phyloP scores from a whole-genome alignment of 2,329 filamentous ascomycete genomes.

The Colletotrichum orbiculare region DNA sequence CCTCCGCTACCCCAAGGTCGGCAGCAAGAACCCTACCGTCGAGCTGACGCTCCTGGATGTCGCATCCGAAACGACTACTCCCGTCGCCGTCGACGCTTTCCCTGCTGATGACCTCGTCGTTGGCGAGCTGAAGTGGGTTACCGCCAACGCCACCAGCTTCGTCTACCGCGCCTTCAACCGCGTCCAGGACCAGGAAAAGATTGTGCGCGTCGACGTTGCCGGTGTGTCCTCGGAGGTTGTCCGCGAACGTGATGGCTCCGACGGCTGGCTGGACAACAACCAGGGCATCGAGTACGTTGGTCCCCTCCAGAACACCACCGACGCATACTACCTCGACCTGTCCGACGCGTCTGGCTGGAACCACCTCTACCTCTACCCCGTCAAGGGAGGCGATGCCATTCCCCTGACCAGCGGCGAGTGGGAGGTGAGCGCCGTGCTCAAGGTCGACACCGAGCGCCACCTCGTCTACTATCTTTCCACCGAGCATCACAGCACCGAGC shows the following conservation, averaged over 20 bases:
- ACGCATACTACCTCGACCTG: slow-evolving; percentile 71
- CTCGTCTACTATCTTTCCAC: slow-evolving; percentile 75
- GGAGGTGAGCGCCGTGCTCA: slow-evolving; percentile 70
- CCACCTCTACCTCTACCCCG: slow-evolving; percentile 73
- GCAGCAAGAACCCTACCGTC: slow-evolving; percentile 74
- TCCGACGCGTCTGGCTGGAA: slow-evolving; percentile 74
- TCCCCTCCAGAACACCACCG: slow-evolving; percentile 47
- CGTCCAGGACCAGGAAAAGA: slow-evolving; percentile 72
- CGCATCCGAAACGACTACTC: slow-evolving; percentile 53
- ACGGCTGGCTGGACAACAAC: slow-evolving; percentile 72
- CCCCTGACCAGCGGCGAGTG: slow-evolving; percentile 73
- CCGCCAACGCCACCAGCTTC: slow-evolving; percentile 68
- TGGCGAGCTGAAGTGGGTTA: slow-evolving; percentile 76
- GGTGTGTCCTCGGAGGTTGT: slow-evolving; percentile 57
- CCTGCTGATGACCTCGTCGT: slow-evolving; percentile 70
- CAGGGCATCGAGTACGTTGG: slow-evolving; percentile 67
- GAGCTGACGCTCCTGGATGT: slow-evolving; percentile 68
- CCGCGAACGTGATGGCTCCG: slow-evolving; percentile 67
- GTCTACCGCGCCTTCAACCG: slow-evolving; percentile 76
- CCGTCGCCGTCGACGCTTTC: slow-evolving; percentile 67
- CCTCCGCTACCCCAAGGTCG: slow-evolving; percentile 76
- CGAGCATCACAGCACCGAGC: slow-evolving; percentile 73
- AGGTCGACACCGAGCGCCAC: slow-evolving; percentile 66
- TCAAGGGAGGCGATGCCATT: slow-evolving; percentile 64
- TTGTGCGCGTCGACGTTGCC: slow-evolving; percentile 68